Evolutionary conservation across 257 asterid species (phyloP), one percentile per base, ranked within the genome.

Genomic region (Rauvolfia tetraphylla): DNA sequence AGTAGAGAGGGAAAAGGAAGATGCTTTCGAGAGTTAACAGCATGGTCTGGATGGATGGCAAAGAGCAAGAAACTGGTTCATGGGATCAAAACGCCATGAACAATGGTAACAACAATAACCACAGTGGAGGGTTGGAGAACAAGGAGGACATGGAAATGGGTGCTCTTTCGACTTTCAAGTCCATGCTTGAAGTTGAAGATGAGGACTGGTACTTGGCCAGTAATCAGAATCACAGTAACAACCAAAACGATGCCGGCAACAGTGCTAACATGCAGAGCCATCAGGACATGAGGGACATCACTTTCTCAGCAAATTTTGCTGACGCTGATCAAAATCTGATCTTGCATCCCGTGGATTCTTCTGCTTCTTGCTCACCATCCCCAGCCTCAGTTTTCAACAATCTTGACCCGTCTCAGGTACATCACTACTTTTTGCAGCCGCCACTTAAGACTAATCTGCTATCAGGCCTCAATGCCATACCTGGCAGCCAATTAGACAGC

Each of bases 281-380:
- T 3, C 84, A 78, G 25, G 91, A 75, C 63, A 71, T 80, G 56
- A 75, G 88, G 39, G 80, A 75, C 71, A 77, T 86, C 27, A 76
- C 92, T 0, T 90, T 89, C 76, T 81, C 95, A 1, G 71, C 96
- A 0, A 85, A 71, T 70, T 88, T 89, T 81, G 57, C 79, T 31
- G 90, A 83, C 17, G 80, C 81, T 20, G 86, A 84, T 8, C 86
- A 71, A 74, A 82, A 82, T 44, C 89, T 90, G 77, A 80, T 92
- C 36, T 66, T 87, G 11, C 90, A 85, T 22, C 74, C 81, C 0
- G 86, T 88, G 46, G 96, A 91, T 68, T 93, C 99, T 0, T 91
- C 99, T 8, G 87, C 97, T 0, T 89, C 98, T 18, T 90, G 97
- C 73, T 91, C 99, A 1, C 98, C 98, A 0, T 83, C 92, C 0